A percentile compares a stretch with the other conserved stretches of the same genome.
Evolutionary conservation across 441 rosid genomes (phyloP).

Genomic region (Rhodomyrtus psidioides): DNA sequence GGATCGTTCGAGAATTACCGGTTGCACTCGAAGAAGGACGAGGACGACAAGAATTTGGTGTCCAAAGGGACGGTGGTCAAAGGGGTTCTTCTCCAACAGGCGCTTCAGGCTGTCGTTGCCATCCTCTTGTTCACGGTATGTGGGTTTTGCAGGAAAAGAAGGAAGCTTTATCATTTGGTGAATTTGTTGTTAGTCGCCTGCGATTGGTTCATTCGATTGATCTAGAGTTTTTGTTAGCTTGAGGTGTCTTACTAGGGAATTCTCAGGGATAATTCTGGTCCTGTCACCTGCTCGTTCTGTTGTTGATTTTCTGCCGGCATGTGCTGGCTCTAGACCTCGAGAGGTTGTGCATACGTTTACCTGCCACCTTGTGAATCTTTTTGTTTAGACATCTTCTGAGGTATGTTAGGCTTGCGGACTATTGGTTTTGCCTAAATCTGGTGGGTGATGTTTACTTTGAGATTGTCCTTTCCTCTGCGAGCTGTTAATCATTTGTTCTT

Average conservation of each 20-base stretch:
- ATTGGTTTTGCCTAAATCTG: not conserved
- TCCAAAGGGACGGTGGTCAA: conserved; percentile 55
- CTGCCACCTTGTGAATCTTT: not conserved
- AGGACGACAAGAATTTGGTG: conserved; percentile 75
- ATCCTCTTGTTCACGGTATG: conserved; percentile 58
- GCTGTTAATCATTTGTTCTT: not conserved
- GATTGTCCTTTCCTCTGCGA: not conserved
- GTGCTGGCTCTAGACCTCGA: too few relatives aligned
- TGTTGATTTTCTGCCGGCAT: not conserved
- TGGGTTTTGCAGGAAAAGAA: not conserved
- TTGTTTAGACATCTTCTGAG: not conserved
- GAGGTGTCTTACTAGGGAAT: not conserved
- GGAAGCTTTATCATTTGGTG: not conserved
- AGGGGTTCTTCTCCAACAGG: conserved; percentile 79
- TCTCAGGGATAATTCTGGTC: not conserved
- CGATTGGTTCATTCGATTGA: not conserved
- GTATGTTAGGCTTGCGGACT: not conserved
- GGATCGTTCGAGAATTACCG: conserved; percentile 55
- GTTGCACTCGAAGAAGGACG: conserved; percentile 65
- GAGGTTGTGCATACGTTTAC: not conserved
- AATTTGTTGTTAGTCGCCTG: not conserved
- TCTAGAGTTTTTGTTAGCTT: not conserved
- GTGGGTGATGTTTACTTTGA: not conserved
- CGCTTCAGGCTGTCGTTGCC: conserved; percentile 72
- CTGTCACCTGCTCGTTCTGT: not conserved